Conservation (phyloP, 805 yeast genomes). For the Candida ficus region DNA sequence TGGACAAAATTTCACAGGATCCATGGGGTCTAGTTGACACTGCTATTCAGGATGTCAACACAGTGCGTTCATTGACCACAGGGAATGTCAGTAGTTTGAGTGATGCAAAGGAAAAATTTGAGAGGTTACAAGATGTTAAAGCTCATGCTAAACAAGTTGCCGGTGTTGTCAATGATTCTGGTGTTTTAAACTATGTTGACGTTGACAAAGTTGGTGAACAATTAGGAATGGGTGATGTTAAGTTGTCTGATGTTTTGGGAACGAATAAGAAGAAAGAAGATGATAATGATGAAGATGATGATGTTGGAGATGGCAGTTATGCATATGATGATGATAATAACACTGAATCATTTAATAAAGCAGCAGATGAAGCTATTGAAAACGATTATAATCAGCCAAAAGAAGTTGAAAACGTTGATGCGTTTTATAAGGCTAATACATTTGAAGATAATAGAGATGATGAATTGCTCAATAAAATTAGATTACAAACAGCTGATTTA, state of each 20-base stretch:
- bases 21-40: not conserved
- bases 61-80: not conserved
- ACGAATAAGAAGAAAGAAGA: not conserved
- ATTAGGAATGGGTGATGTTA: not conserved
- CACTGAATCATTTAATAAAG: no score
- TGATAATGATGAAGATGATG: not conserved
- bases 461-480: slow-evolving; percentile 28
- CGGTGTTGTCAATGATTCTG: not conserved
- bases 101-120: slow-evolving; percentile 1
- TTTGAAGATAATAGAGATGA: slow-evolving; percentile 26
- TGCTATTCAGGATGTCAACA: not conserved
- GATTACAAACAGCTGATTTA: slow-evolving; percentile 36
- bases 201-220: not conserved
- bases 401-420: not conserved
- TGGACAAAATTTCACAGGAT: not conserved
- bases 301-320: not conserved
- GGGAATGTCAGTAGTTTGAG: not conserved
- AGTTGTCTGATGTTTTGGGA: not conserved
- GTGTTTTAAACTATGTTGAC: not conserved
- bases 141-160: not conserved
- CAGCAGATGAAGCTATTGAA: no score
- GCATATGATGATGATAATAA: not conserved
- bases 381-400: not conserved
- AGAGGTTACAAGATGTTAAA: not conserved
- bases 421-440: slow-evolving; percentile 15